Base-by-base conservation (phyloP, 2,329 filamentous ascomycete genomes). In the Aureobasidium sp. region DNA sequence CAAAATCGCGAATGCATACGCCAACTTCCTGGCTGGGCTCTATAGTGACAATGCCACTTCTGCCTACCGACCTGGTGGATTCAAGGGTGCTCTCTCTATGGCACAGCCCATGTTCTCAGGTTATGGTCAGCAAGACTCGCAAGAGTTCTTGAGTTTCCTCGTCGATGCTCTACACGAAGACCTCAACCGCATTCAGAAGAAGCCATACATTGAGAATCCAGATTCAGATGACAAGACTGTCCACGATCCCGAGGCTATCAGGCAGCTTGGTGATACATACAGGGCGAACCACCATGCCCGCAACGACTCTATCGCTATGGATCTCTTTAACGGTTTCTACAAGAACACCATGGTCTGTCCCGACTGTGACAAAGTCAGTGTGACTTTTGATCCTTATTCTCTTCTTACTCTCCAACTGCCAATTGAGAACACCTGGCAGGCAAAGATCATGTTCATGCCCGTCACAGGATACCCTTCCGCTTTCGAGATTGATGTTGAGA, bases 221-320 rank as follows among this genome's bases (percentile, higher is more conserved):
- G 94, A 99, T 72, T 97, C 93, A 0, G 96, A 95, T 0, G 94
- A 99, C 72, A 91, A 94, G 65, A 97, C 96, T 84, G 89, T 97
- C 65, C 84, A 89, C 67, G 85, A 97, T 70, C 87, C 85, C 1
- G 83, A 84, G 47, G 89, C 89, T 12, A 91, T 99, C 70, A 84
- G 86, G 63, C 84, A 88, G 66, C 90, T 99, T 78, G 94, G 93
- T 0, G 85, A 92, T 58, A 84, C 90, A 67, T 94, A 94, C 64
- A 95, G 93, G 85, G 86, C 90, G 65, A 96, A 96, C 64, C 96
- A 96, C 67, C 90, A 91, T 71, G 87, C 88, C 65, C 87, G 94
- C 58, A 96, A 99, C 68, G 91, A 97, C 71, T 97, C 94, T 0
- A 88, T 97, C 44, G 90, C 97, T 67, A 93, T 91, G 62, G 94